Evolutionary conservation across 2,329 filamentous ascomycete species (phyloP).

Genomic region (Aspergillus spinulosporus): DNA sequence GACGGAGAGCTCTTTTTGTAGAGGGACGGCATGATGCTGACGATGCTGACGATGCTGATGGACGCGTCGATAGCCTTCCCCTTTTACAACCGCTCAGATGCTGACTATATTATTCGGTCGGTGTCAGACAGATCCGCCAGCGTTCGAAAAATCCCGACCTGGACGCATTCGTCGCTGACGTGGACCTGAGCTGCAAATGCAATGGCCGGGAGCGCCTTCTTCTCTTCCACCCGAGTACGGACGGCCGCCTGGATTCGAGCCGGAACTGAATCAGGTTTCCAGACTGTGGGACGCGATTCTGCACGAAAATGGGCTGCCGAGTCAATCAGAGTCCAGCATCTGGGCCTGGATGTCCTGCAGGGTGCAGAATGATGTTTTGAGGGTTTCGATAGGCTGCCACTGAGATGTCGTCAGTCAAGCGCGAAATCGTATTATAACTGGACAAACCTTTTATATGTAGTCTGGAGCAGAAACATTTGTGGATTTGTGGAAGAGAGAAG

Average conservation of each 20-base stretch:
- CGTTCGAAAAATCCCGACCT: no score
- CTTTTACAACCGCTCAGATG: no score
- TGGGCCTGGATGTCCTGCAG: background rate
- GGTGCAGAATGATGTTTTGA: background rate
- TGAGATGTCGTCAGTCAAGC: background rate
- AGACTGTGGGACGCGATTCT: background rate
- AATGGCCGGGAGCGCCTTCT: background rate
- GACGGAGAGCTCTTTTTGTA: background rate
- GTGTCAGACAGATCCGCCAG: no score
- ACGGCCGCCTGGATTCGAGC: background rate
- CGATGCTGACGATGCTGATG: no score
- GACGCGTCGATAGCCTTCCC: no score
- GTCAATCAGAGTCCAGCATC: background rate
- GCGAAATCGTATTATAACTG: background rate
- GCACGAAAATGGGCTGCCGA: background rate
- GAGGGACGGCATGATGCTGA: background rate
- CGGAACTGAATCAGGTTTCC: background rate
- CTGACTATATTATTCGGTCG: no score
- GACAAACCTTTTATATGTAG: background rate
- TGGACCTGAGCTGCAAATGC: background rate
- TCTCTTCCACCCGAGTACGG: background rate
- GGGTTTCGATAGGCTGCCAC: no score
- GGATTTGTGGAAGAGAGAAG: background rate
- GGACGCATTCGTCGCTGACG: no score
- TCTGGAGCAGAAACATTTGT: background rate